Evolutionary conservation across 768 basidiomycete genomes (phyloP), one percentile per base, ranked within the genome.

Genomic region (Tricholoma hemisulphureum): DNA sequence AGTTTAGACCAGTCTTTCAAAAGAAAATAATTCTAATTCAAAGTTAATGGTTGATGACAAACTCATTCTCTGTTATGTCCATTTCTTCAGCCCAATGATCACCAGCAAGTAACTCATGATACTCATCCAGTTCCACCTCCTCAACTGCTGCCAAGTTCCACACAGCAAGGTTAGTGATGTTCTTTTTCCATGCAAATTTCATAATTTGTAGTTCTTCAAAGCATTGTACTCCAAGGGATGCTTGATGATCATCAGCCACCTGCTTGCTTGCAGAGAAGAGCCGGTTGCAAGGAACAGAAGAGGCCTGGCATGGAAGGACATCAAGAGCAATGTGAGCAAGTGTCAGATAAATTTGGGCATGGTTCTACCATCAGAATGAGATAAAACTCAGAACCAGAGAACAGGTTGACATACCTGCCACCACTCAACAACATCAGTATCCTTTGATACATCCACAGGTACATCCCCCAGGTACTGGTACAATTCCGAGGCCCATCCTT

Each of bases 131-230:
- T 7, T 39, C 20, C 18, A 54, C 45, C 48, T 60, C 56, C 21
- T 60, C 56, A 24, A 53, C 57, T 9, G 18, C 26, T 4, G 24
- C 48, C 13, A 9, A 49, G 18, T 49, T 49, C 48, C 48, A 59
- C 93, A 93, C 61, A 83, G 79, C 6, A 91, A 85, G 26, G 29
- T 49, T 10, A 31, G 48, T 13, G n/a, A 49, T 31, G 4, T 11
- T 49, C 8, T 31, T 31, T 8, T 28, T 2, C 24, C 43, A 46
- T 11, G 24, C 8, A 23, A 28, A 39, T 18, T 35, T 20, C 51
- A 60, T 35, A 13, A 60, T 31, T n/a, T 53, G 55, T 1, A 60
- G 56, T 32, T 60, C 29, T 34, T 41, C 26, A 16, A 23, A 41
- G 7, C 26, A 9, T 20, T n/a, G 6, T 18, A 10, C 39, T 18